Base-by-base conservation (phyloP, 2,329 filamentous ascomycete species). In the Mycogone perniciosa region DNA sequence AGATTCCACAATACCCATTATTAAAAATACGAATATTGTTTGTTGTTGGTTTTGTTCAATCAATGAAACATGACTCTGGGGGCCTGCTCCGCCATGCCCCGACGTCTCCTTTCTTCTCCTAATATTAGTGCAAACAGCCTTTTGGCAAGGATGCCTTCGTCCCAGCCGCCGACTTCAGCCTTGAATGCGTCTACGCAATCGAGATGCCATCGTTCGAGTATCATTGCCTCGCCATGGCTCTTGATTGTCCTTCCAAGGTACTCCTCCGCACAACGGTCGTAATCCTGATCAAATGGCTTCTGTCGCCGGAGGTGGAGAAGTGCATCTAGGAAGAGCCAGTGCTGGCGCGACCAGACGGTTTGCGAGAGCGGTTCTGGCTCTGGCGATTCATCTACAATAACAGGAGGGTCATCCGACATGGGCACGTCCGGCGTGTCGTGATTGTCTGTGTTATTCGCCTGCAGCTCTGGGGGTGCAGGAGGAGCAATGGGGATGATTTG, bases 161-260 rank as follows among this genome's bases (percentile, higher is more conserved):
- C 71, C 77, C 78, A 82, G 7, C 67, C 70, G 13, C 72, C 72
- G 3, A 79, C 69, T 52, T 75, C 68, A 9, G 60, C 60, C 51
- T 64, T 66, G 58, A 82, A 82, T 3, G 74, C 78, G 52, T 80
- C 75, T 27, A 82, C 71, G 48, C 81, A 71, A 52, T 82, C 79
- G 13, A 82, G 63, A 53, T 83, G 80, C 79, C 79, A 82, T 51
- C 68, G 61, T 62, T 80, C 72, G 13, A 83, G 66, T 26, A 67
- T 54, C 66, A 82, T 67, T 4, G 64, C 62, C 60, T 73, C 67
- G 42, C 71, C 75, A 34, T 75, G 71, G 30, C 74, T 71, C 27
- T 63, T 61, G 50, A 81, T 73, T 29, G 67, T 69, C 59, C 74
- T 77, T 51, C 77, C 76, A 2, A 80, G 65, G 31, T 76, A 69